A percentile compares a stretch with the other conserved stretches of the same genome.
phyloP scores from a whole-genome alignment of 345 rosid genomes.

The Lepidium sativum region DNA sequence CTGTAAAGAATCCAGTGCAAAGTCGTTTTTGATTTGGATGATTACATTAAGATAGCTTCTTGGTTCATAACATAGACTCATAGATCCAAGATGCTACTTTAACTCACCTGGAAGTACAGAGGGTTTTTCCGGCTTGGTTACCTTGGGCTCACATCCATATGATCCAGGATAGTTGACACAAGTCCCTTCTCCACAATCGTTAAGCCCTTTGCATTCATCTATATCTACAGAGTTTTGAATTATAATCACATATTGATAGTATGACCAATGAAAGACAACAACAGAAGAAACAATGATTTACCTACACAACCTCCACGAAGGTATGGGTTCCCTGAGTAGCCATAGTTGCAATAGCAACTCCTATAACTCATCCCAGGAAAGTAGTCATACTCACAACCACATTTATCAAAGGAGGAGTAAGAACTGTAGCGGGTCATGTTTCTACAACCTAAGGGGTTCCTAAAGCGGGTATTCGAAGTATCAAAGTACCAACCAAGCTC shows the following conservation, averaged over 20 bases:
- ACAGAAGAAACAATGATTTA: neutral
- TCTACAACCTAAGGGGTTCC: conserved; percentile 4
- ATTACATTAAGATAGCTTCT: too few species aligned
- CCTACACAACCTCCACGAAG: conserved; percentile 29
- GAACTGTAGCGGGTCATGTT: conserved; percentile 3
- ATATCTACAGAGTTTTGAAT: conserved; percentile 7
- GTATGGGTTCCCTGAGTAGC: conserved; percentile 39
- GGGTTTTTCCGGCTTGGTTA: neutral
- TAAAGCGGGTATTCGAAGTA: conserved; percentile 13
- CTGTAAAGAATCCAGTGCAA: too few species aligned
- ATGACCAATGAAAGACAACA: neutral
- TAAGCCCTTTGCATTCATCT: conserved; percentile 10
- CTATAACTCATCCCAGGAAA: conserved; percentile 11
- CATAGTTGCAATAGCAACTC: conserved; percentile 26
- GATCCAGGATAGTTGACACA: neutral
- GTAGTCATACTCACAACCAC: neutral
- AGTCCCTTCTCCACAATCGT: conserved; percentile 6
- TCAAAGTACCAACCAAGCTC: conserved; percentile 37
- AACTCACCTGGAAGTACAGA: conserved; percentile 3
- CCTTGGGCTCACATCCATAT: neutral
- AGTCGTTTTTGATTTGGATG: too few species aligned
- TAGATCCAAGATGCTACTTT: neutral
- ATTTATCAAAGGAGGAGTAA: neutral
- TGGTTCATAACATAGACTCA: neutral
- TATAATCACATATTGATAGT: neutral